Conservation (phyloP, 192 early-diverging fungal genomes). For the Coemansia reversa region DNA sequence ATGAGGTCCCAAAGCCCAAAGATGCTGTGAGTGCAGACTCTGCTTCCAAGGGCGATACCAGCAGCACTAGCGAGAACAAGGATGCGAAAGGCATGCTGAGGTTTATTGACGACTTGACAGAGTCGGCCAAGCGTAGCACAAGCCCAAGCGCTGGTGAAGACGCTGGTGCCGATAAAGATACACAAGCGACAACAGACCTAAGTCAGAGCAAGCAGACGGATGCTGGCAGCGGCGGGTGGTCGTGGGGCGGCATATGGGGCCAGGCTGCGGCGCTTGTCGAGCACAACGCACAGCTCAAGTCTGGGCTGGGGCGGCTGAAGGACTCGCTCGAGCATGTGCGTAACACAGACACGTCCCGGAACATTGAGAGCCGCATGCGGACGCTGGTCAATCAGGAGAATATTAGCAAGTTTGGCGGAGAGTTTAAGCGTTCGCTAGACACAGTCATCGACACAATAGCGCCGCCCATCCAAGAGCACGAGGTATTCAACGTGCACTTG, state of each 20-base stretch:
- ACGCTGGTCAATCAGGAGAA: conserved; percentile 44
- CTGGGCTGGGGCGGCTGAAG: conserved; percentile 43
- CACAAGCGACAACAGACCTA: background rate
- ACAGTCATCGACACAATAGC: conserved; percentile 55
- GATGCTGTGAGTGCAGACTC: background rate
- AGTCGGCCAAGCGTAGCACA: conserved; percentile 45
- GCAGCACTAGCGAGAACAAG: conserved; percentile 25
- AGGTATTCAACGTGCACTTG: conserved; percentile 46
- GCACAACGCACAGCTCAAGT: conserved; percentile 47
- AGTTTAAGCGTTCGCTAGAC: conserved; percentile 44
- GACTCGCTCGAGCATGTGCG: conserved; percentile 46
- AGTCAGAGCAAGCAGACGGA: background rate
- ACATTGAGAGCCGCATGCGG: conserved; percentile 36
- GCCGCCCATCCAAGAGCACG: conserved; percentile 53
- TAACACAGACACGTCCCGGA: conserved; percentile 37
- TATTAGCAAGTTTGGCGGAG: conserved; percentile 39
- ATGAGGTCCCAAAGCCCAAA: conserved; percentile 1
- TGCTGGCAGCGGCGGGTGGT: conserved; percentile 31
- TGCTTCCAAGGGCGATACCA: conserved; percentile 5
- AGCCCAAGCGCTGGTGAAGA: conserved; percentile 8
- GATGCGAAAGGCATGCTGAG: conserved; percentile 37
- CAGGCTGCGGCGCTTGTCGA: conserved; percentile 48
- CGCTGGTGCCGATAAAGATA: background rate
- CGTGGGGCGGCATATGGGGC: conserved; percentile 54
- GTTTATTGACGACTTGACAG: conserved; percentile 53